Percentiles rank a stretch among this genome's conserved stretches.
Evolutionary conservation across 768 basidiomycete species (phyloP).

Genomic region (Tricholoma flavovirens): DNA sequence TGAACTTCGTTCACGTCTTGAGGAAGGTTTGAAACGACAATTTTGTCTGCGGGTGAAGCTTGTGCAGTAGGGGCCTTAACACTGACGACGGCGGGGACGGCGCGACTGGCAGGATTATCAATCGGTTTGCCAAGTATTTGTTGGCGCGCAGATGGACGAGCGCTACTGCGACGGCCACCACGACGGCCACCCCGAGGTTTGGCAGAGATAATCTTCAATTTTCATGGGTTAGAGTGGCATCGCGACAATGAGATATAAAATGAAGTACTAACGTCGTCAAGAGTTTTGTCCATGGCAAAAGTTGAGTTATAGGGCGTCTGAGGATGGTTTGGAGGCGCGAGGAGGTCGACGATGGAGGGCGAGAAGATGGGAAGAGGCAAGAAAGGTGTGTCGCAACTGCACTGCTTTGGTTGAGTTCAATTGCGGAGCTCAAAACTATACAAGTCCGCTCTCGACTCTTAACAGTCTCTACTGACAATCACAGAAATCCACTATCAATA

Average conservation of each 20-base stretch:
- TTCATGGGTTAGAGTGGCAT: conserved; percentile 16
- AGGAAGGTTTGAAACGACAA: conserved; percentile 94
- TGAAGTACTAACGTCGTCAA: conserved; percentile 62
- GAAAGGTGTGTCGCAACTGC: conserved; percentile 16
- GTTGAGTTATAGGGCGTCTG: conserved; percentile 8
- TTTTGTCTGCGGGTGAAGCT: conserved; percentile 67
- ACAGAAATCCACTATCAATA: conserved; percentile 3
- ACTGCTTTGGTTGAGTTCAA: conserved; percentile 16
- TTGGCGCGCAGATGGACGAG: conserved; percentile 35
- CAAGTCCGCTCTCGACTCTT: conserved; percentile 24
- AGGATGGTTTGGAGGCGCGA: conserved; percentile 12
- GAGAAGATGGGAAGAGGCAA: conserved; percentile 26
- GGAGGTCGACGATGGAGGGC: conserved; percentile 13
- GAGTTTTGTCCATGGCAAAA: conserved; percentile 69
- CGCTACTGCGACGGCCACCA: conserved; percentile 24
- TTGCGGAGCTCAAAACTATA: conserved; percentile 39
- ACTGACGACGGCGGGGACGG: conserved; percentile 36
- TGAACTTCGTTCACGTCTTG: conserved; percentile 89
- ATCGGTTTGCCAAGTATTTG: conserved; percentile 56
- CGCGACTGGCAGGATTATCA: conserved; percentile 42
- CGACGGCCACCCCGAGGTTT: conserved; percentile 48
- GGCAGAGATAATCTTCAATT: conserved; percentile 58
- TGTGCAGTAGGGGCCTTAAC: conserved; percentile 35
- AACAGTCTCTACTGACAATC: conserved; percentile 7
- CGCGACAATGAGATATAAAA: conserved; percentile 12